These are phyloP conservation scores for Fusarium buxicola DNA, from an alignment of 2,329 filamentous ascomycete genomes.

Conservation along the genomic window DNA sequence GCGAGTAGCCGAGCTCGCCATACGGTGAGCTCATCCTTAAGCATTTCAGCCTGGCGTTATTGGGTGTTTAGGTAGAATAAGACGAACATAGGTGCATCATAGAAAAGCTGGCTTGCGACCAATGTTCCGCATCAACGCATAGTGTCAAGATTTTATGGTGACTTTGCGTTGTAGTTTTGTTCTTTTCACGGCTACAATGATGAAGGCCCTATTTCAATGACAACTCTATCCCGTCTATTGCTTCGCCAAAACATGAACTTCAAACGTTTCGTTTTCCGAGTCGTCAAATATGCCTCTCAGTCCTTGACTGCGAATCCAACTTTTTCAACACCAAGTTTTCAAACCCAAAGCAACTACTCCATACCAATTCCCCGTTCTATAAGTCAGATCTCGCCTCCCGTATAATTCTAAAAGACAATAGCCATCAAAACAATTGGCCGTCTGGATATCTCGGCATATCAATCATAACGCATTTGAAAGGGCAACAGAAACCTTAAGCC, in stretches of 20 bases:
- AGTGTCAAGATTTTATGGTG: background rate
- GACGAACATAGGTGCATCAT: constrained; percentile 16
- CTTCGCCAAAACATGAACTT: background rate
- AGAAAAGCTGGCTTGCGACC: constrained; percentile 1
- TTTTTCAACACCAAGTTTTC: background rate
- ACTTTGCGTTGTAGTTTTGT: background rate
- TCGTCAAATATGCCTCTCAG: background rate
- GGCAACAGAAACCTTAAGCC: constrained; percentile 50
- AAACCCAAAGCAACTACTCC: background rate
- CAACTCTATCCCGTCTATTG: background rate
- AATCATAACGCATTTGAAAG: constrained; percentile 24
- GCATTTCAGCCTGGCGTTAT: constrained; percentile 45
- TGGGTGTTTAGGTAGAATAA: constrained; percentile 39
- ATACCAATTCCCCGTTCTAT: background rate
- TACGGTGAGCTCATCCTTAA: constrained; percentile 8
- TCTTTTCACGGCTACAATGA: background rate
- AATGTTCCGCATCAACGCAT: background rate
- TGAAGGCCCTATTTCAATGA: background rate
- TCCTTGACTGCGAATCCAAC: background rate
- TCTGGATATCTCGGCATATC: constrained; percentile 39
- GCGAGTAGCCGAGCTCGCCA: background rate
- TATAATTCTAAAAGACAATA: background rate
- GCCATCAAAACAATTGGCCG: background rate
- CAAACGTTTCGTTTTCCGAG: background rate
- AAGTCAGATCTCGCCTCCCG: constrained; percentile 5